Evolutionary conservation across 768 basidiomycete genomes (phyloP), one percentile per base, ranked within the genome.

Genomic region (Mycena vulgaris): DNA sequence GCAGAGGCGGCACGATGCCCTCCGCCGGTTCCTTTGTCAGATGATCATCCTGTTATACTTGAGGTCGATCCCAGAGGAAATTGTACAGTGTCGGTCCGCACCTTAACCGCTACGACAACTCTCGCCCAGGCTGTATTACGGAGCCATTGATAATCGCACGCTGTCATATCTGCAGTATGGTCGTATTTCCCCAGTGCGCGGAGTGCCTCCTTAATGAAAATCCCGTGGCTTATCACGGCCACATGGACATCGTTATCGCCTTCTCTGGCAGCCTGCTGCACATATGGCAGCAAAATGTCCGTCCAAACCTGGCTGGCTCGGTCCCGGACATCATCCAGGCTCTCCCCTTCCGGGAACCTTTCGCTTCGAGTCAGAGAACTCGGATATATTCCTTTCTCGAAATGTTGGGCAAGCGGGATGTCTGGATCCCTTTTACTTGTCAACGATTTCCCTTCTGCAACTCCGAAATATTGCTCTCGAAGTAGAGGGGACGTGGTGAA

Each of bases 151-250:
- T 87, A 86, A 45, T 83, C 78, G 71, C 59, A 49, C 75, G 28
- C 63, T 5, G 61, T 73, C n/a, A 72, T 73, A 53, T 75, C 75
- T 1, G 66, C 78, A 42, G 72, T 69, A 31, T 75, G 79, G 69
- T 84, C 82, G 70, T 78, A 82, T 72, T 79, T 83, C 64, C 89
- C 71, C 49, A 94, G 77, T 30, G 86, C 85, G 27, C 83, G 81
- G 5, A 93, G 76, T 17, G 92, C 79, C 78, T 92, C 89, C 30
- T 80, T 82, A 51, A 95, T 91, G 78, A 90, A 90, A 25, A 93
- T 73, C 0, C 94, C 93, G 78, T 95, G 94, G 79, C 93, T 93
- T 53, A 94, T 89, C 42, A 95, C 74, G 1, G 89, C 92, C 28
- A 94, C 77, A 69, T 90, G 87, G 5, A 85, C 71, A 37, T 80